These are phyloP conservation scores for Fusarium subglutinans DNA, from an alignment of 2,329 filamentous ascomycete species.

Conservation along the genomic window DNA sequence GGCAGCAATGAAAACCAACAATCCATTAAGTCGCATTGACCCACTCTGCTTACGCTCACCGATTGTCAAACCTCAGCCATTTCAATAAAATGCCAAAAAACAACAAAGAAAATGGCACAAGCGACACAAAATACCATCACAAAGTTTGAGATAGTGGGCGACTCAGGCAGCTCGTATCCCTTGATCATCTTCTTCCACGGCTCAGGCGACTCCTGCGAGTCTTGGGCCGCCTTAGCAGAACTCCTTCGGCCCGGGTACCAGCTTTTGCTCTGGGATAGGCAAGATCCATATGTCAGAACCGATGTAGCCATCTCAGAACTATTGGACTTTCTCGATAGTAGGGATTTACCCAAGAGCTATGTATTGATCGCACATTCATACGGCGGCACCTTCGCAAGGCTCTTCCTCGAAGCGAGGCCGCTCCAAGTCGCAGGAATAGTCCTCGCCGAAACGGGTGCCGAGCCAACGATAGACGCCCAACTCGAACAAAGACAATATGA, in stretches of 20 bases:
- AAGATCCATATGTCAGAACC: not conserved
- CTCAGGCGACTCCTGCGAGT: constrained; percentile 31
- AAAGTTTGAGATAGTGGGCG: not conserved
- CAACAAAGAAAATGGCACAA: not conserved
- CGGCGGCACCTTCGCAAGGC: constrained; percentile 29
- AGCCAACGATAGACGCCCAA: constrained; percentile 18
- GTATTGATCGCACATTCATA: constrained; percentile 34
- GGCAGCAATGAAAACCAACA: not conserved
- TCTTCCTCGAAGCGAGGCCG: constrained; percentile 23
- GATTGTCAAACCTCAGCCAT: not conserved
- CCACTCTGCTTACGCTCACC: constrained; percentile 1
- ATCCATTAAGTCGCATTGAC: not conserved
- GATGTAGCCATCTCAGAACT: not conserved
- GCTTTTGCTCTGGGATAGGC: constrained; percentile 28
- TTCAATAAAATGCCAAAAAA: not conserved
- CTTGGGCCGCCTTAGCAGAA: constrained; percentile 18
- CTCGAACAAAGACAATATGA: constrained; percentile 29
- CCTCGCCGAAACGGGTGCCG: constrained; percentile 37
- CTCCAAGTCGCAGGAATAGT: constrained; percentile 30
- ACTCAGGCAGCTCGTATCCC: not conserved
- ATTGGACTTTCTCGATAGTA: not conserved
- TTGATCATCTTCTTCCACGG: constrained; percentile 35
- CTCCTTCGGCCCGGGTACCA: constrained; percentile 3
- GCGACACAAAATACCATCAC: not conserved
- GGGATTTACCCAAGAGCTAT: not conserved